Percentiles rank a stretch among this genome's conserved stretches.
phyloP scores from a whole-genome alignment of 495 filamentous ascomycete genomes.

The Daldinia decipiens region DNA sequence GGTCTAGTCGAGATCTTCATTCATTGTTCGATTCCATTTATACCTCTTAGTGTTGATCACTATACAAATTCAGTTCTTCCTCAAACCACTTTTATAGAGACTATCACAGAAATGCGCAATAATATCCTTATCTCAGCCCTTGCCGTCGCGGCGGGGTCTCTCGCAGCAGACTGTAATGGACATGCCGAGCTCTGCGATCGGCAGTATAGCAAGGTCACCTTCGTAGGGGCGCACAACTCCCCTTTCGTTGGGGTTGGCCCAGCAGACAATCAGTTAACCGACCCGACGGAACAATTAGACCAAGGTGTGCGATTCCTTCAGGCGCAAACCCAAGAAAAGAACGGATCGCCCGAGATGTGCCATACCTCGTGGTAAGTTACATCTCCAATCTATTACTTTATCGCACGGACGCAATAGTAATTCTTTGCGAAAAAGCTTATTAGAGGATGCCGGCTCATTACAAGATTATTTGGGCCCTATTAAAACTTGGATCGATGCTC shows the following conservation, averaged over 20 bases:
- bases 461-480: slow-evolving; percentile 71
- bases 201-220: slow-evolving; percentile 80
- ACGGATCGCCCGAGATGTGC: slow-evolving; percentile 60
- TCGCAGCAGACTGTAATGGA: slow-evolving; percentile 71
- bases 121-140: slow-evolving; percentile 30
- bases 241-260: slow-evolving; percentile 72
- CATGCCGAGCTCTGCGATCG: slow-evolving; percentile 76
- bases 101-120: slow-evolving; percentile 34
- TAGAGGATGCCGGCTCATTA: slow-evolving; percentile 73
- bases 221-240: slow-evolving; percentile 81
- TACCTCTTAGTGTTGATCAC: slow-evolving; percentile 12
- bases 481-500: slow-evolving; percentile 70
- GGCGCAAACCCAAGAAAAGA: slow-evolving; percentile 73
- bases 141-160: slow-evolving; percentile 33
- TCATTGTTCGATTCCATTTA: slow-evolving; percentile 22
- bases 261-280: slow-evolving; percentile 74
- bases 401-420: not conserved
- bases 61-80: slow-evolving; percentile 5
- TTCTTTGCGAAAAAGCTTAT: not conserved
- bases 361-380: slow-evolving; percentile 73
- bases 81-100: not conserved
- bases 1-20: slow-evolving; percentile 10
- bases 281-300: slow-evolving; percentile 75
- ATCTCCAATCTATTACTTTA: not conserved
- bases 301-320: slow-evolving; percentile 86